phyloP scores from a whole-genome alignment of 1,139 yeast genomes.

The Yamadazyma atlantica region DNA sequence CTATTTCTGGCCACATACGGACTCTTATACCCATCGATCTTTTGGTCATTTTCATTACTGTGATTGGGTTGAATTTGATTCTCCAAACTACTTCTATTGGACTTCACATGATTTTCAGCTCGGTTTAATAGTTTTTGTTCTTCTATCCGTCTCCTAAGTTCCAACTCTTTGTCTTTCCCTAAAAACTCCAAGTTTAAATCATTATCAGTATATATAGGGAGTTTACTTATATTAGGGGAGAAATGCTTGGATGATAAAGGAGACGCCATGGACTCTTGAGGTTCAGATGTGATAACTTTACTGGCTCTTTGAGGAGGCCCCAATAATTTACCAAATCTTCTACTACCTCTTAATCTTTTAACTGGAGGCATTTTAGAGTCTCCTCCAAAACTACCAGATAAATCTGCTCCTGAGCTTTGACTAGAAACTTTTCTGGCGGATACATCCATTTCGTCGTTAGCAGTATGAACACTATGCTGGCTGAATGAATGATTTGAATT shows the following conservation, averaged over 20 bases:
- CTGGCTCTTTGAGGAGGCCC: slow-evolving; percentile 24
- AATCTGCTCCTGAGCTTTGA: slow-evolving; percentile 3
- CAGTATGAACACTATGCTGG: not conserved
- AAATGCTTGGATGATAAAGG: not conserved
- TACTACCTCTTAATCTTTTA: slow-evolving; percentile 25
- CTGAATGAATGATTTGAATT: slow-evolving; percentile 1
- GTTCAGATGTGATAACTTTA: not conserved
- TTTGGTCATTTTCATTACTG: not conserved
- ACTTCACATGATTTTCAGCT: slow-evolving; percentile 4
- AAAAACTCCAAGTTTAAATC: slow-evolving; percentile 9
- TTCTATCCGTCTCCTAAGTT: slow-evolving; percentile 27
- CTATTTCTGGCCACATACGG: not conserved
- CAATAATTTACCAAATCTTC: slow-evolving; percentile 35
- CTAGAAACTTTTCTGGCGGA: slow-evolving; percentile 2
- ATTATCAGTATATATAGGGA: not conserved
- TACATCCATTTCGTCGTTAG: not conserved
- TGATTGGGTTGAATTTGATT: not conserved
- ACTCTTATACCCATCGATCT: not conserved
- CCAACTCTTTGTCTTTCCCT: slow-evolving; percentile 23
- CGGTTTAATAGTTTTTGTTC: slow-evolving; percentile 24
- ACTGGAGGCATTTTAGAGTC: slow-evolving; percentile 11
- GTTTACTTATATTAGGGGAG: not conserved
- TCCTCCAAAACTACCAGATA: not conserved
- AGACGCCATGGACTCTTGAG: not conserved
- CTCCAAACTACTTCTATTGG: slow-evolving; percentile 4